Evolutionary conservation across 1,284 basidiomycete species (phyloP), one percentile per base, ranked within the genome.

Genomic region (Porogramme epimiltina): DNA sequence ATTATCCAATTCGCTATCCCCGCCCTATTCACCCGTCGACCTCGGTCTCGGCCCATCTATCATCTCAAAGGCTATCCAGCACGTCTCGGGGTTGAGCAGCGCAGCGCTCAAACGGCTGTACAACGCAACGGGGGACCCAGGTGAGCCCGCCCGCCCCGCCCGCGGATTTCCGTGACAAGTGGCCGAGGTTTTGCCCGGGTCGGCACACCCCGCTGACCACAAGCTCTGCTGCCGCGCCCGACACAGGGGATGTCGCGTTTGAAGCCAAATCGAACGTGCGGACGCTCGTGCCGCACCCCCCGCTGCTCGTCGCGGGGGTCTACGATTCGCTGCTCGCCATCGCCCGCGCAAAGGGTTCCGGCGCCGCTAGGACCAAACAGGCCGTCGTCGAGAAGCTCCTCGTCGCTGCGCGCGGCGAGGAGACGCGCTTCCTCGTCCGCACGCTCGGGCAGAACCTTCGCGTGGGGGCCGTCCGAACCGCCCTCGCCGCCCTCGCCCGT

Each of bases 401-500:
- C 23, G 84, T 97, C 2, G 81, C 92, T 6, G 87, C 92, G 0
- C 83, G 81, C 50, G 95, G 93, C 11, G 95, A 97, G 67, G 93
- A 98, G 71, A 80, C 83, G 19, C 81, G 94, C 25, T 98, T 87
- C 62, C 75, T 97, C 18, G 89, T 91, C 26, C 81, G 95, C 37
- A 94, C 86, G 3, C 77, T 97, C 31, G 82, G 83, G 34, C 85
- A 87, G 59, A 91, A 96, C 69, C 75, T 97, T 37, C 82, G 94
- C 23, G 91, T 93, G 24, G 93, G 93, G 9, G 95, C 94, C 2
- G 93, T 96, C 31, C 78, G 91, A 52, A 85, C 89, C 23, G 91
- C 94, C 3, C 82, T 97, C 40, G 86, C 86, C 16, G 89, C 91
- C 9, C 75, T 97, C 18, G 89, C 92, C n/a, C 78, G 92, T 39